A percentile compares a stretch with the other conserved stretches of the same genome.
These are phyloP conservation scores for Collybia sordida DNA, from an alignment of 768 basidiomycete species.

Conservation along the genomic window DNA sequence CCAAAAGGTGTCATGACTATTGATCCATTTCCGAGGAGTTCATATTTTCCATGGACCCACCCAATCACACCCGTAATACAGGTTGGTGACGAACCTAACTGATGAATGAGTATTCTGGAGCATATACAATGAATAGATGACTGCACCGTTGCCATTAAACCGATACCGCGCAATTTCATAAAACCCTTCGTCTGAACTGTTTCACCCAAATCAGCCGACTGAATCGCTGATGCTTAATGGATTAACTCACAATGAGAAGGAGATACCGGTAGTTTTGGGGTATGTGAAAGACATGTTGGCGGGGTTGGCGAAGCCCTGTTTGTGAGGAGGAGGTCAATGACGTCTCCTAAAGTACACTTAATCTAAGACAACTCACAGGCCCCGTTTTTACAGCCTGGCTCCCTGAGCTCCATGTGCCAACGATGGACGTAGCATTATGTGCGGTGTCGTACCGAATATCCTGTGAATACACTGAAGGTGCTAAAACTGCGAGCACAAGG, in stretches of 20 bases:
- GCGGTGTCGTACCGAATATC: slow-evolving; percentile 37
- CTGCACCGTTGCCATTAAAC: slow-evolving; percentile 81
- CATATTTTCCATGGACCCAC: slow-evolving; percentile 88
- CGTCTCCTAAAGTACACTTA: not conserved
- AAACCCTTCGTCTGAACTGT: slow-evolving; percentile 68
- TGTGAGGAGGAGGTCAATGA: slow-evolving; percentile 10
- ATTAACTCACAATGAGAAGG: slow-evolving; percentile 82
- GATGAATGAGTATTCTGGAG: not conserved
- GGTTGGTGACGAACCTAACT: slow-evolving; percentile 71
- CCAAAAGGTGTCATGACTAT: slow-evolving; percentile 70
- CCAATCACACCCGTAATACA: slow-evolving; percentile 89
- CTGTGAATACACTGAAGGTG: slow-evolving; percentile 33
- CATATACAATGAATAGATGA: not conserved
- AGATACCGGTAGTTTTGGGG: slow-evolving; percentile 82
- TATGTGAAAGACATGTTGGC: slow-evolving; percentile 80
- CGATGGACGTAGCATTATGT: slow-evolving; percentile 69
- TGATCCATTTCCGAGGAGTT: slow-evolving; percentile 72
- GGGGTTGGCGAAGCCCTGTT: slow-evolving; percentile 83
- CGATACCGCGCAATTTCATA: slow-evolving; percentile 93
- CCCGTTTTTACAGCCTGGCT: slow-evolving; percentile 78
- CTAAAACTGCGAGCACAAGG: slow-evolving; percentile 37
- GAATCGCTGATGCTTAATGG: not conserved
- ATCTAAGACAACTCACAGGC: slow-evolving; percentile 52
- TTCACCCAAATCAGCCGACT: slow-evolving; percentile 7
- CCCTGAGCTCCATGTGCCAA: slow-evolving; percentile 88